These are phyloP conservation scores for Geranium incanum DNA, from an alignment of 441 rosid species.

Conservation along the genomic window DNA sequence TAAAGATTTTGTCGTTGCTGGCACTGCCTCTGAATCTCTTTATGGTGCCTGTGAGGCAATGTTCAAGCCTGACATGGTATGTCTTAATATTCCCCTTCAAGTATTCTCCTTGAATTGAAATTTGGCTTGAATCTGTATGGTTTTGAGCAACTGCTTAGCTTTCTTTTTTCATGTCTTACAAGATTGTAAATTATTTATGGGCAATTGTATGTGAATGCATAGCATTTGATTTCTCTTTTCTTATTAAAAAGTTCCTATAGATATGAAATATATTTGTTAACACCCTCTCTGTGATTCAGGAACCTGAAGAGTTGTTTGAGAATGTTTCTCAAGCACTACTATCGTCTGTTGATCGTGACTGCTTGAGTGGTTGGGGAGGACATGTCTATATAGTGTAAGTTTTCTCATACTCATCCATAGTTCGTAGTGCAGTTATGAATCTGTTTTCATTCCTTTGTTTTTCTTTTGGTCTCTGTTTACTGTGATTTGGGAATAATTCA, in stretches of 20 bases:
- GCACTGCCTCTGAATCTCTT: slow-evolving; percentile 87
- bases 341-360: slow-evolving; percentile 89
- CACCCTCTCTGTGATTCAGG: slow-evolving; percentile 36
- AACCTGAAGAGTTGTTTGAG: slow-evolving; percentile 82
- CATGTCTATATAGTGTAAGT: slow-evolving; percentile 92
- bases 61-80: slow-evolving; percentile 88
- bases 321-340: slow-evolving; percentile 80
- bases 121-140: not conserved
- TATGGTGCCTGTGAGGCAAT: slow-evolving; percentile 92
- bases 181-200: too few species aligned
- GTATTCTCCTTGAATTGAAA: not conserved
- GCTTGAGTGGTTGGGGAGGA: slow-evolving; percentile 98
- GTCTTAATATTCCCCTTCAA: slow-evolving; percentile 21
- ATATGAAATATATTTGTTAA: not conserved
- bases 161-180: not conserved
- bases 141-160: not conserved
- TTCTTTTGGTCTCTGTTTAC: not conserved
- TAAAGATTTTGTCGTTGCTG: slow-evolving; percentile 89
- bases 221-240: not conserved
- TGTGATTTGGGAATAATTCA: not conserved
- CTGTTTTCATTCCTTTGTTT: not conserved
- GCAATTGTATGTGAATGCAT: too few species aligned
- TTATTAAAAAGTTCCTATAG: too few species aligned
- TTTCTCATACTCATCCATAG: slow-evolving; percentile 9
- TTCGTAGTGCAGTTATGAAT: not conserved